These are phyloP conservation scores for Rubus idaeus DNA, from an alignment of 306 rosid genomes.

Conservation along the genomic window DNA sequence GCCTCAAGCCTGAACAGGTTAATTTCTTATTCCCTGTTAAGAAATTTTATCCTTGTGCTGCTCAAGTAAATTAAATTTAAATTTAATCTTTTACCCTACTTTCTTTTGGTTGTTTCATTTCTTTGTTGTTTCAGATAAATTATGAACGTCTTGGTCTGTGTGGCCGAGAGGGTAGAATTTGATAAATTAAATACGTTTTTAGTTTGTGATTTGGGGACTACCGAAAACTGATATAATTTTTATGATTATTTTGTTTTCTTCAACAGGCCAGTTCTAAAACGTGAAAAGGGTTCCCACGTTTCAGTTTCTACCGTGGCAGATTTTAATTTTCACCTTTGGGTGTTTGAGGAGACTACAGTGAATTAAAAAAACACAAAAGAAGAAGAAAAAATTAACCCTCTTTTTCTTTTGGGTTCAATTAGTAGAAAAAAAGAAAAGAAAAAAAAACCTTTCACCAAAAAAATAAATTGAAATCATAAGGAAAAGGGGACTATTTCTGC, in stretches of 20 bases:
- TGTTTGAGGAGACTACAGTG: conserved; percentile 14
- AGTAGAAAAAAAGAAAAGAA: neutral
- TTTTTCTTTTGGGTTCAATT: neutral
- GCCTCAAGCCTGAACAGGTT: conserved; percentile 83
- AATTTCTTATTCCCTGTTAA: conserved; percentile 2
- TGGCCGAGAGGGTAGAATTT: conserved; percentile 24
- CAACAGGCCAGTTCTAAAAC: conserved; percentile 36
- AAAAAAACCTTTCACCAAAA: neutral
- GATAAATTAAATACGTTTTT: neutral
- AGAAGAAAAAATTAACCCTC: neutral
- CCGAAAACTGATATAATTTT: conserved; percentile 36
- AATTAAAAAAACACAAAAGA: neutral
- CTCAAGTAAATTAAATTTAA: neutral
- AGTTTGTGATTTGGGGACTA: conserved; percentile 21
- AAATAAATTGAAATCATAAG: neutral
- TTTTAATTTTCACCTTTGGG: conserved; percentile 14
- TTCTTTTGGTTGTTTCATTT: neutral
- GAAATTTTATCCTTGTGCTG: too few relatives aligned
- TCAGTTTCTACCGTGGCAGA: conserved; percentile 30
- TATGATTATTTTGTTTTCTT: conserved; percentile 36
- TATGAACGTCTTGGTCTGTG: conserved; percentile 16
- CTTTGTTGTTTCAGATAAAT: neutral
- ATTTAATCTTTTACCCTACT: neutral
- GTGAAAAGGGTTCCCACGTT: conserved; percentile 34
- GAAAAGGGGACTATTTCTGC: neutral